phyloP scores from a whole-genome alignment of 2,329 filamentous ascomycete species.

The Hypoxylon sp. region DNA sequence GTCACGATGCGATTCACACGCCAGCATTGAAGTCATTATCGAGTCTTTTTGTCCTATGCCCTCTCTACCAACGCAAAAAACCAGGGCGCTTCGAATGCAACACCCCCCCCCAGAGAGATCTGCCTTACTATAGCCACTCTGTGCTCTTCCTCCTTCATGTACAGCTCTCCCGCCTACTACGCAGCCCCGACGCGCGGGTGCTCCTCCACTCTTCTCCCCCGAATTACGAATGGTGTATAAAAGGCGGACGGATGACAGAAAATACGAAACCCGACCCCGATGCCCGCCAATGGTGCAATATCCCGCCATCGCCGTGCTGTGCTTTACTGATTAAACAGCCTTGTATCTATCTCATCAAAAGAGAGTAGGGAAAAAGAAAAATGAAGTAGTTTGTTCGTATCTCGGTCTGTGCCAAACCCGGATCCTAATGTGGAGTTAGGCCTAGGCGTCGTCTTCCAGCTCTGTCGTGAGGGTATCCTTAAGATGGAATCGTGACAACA shows the following conservation, averaged over 20 bases:
- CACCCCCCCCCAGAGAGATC: slow-evolving; percentile 34
- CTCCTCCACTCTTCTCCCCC: slow-evolving; percentile 17
- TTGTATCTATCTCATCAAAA: slow-evolving; percentile 47
- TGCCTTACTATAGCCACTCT: slow-evolving; percentile 34
- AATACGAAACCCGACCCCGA: slow-evolving; percentile 43
- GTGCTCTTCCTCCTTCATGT: slow-evolving; percentile 27
- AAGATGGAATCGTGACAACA: slow-evolving; percentile 6
- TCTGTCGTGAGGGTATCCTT: slow-evolving; percentile 17
- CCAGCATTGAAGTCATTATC: slow-evolving; percentile 26
- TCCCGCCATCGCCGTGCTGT: slow-evolving; percentile 46
- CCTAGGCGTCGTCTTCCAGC: slow-evolving; percentile 21
- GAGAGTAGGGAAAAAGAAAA: slow-evolving; percentile 47
- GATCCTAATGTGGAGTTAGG: slow-evolving; percentile 31
- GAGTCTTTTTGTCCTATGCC: slow-evolving; percentile 39
- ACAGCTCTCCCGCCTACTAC: slow-evolving; percentile 30
- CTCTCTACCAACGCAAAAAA: slow-evolving; percentile 38
- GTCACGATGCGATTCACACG: slow-evolving; percentile 17
- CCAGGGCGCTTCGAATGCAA: slow-evolving; percentile 23
- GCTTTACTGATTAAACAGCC: slow-evolving; percentile 47
- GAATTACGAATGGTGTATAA: slow-evolving; percentile 45
- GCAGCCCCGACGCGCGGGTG: slow-evolving; percentile 13
- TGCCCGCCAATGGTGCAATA: slow-evolving; percentile 44
- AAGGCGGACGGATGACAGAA: slow-evolving; percentile 40
- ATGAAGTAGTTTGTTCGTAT: slow-evolving; percentile 39
- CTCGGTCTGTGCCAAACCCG: slow-evolving; percentile 38